A percentile compares a stretch with the other conserved stretches of the same genome.
These are phyloP conservation scores for Aspergillus persii DNA, from an alignment of 2,329 filamentous ascomycete species.

Conservation along the genomic window DNA sequence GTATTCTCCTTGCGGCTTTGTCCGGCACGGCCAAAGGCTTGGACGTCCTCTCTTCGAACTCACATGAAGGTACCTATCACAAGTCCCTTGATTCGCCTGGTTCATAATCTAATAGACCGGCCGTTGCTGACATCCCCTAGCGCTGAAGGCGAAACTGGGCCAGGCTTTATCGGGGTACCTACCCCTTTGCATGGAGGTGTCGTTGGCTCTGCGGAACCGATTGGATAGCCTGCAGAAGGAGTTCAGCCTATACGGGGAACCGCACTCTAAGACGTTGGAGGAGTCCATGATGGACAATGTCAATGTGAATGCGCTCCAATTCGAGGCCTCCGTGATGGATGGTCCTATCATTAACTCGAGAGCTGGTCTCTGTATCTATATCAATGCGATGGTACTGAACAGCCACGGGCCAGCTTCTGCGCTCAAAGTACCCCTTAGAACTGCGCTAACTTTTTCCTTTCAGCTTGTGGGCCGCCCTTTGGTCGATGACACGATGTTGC, in stretches of 20 bases:
- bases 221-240: conserved; percentile 42
- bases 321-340: conserved; percentile 58
- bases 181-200: conserved; percentile 40
- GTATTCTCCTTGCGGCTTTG: conserved; percentile 40
- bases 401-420: neutral
- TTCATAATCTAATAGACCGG: neutral
- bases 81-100: neutral
- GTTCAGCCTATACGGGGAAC: conserved; percentile 42
- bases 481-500: conserved; percentile 74
- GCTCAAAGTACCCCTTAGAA: neutral
- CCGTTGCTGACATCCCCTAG: conserved; percentile 20
- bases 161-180: conserved; percentile 40
- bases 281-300: conserved; percentile 43
- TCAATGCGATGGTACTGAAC: conserved; percentile 70
- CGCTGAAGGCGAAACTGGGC: conserved; percentile 36
- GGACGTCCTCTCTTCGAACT: conserved; percentile 34
- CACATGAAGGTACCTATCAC: conserved; percentile 30
- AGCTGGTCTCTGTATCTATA: conserved; percentile 79
- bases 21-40: conserved; percentile 37
- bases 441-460: conserved; percentile 32
- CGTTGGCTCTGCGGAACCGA: conserved; percentile 38
- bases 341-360: conserved; percentile 71
- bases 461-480: conserved; percentile 79
- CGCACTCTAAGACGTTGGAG: conserved; percentile 42
- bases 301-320: conserved; percentile 50